Base-by-base conservation (phyloP, 768 basidiomycete genomes). In the Boletus sp. region DNA sequence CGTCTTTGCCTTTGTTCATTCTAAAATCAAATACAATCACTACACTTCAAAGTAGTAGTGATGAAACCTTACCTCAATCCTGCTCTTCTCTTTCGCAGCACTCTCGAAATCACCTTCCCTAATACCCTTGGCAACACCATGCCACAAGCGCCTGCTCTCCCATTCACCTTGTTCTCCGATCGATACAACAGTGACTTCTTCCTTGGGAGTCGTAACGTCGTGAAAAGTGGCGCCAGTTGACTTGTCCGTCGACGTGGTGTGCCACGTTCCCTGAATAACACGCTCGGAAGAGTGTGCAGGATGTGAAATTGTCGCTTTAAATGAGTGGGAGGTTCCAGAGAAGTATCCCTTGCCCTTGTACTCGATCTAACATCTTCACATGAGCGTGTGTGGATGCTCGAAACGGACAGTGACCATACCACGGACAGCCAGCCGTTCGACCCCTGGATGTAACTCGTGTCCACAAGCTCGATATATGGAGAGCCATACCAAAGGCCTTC, bases 261-360 rank as follows among this genome's bases (percentile, higher is more conserved):
- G 84, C 94, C 94, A 96, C 10, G 83, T 83, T 30, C 94, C 94
- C 67, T 94, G 90, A 41, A 90, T 72, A 24, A 85, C 72, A 65
- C 83, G 78, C 59, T 70, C 66, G n/a, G 68, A 71, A 51, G 58
- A 71, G 62, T 75, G 73, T 45, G 79, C 76, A 41, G 82, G 78
- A 11, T 82, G 83, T 0, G 80, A 70, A n/a, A 93, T 71, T 1
- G 79, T 79, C 10, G 96, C 93, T 72, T 94, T 95, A 83, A 94
- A 97, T 4, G 86, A 78, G 76, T 99, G 96, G 4, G 92, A 85
- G 71, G 94, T 95, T 54, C 96, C 95, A 36, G 85, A 83, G 71
- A 98, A 92, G 76, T 95, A 98, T 29, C 95, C 96, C 68, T 92
- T 93, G 72, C 95, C 96, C 69, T 94, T 93, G 80, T 96, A 98